Evolutionary conservation across 371 early-diverging fungal species (phyloP).

Genomic region (Mortierella sp.): DNA sequence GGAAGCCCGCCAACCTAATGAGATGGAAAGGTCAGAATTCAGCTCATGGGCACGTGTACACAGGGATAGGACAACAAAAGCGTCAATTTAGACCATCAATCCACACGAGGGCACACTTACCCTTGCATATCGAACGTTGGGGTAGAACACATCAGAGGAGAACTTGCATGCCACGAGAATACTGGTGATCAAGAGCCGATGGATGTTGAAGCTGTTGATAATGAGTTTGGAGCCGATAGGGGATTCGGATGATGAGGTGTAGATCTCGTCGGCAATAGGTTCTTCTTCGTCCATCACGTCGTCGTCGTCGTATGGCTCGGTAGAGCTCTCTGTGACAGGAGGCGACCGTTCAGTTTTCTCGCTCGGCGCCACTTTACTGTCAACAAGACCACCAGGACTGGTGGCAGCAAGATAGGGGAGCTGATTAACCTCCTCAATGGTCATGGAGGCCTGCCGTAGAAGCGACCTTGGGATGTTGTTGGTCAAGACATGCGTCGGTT

Average conservation of each 20-base stretch:
- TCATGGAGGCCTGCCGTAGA: conserved; percentile 39
- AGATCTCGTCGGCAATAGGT: conserved; percentile 41
- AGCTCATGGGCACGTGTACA: background rate
- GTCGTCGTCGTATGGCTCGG: background rate
- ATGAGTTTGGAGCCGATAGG: conserved; percentile 57
- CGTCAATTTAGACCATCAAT: background rate
- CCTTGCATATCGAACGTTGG: conserved; percentile 80
- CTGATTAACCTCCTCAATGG: conserved; percentile 21
- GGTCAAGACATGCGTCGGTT: conserved; percentile 50
- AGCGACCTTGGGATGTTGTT: conserved; percentile 46
- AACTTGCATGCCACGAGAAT: conserved; percentile 88
- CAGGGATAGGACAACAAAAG: background rate
- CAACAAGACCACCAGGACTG: too few species aligned
- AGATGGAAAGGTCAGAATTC: conserved; percentile 12
- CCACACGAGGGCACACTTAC: conserved; percentile 51
- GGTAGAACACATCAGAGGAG: conserved; percentile 83
- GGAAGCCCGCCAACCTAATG: conserved; percentile 87
- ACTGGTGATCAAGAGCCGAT: conserved; percentile 84
- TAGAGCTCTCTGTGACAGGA: too few species aligned
- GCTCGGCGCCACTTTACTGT: too few species aligned
- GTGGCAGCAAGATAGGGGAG: background rate
- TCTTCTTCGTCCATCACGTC: conserved; percentile 39
- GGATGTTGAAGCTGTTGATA: conserved; percentile 81
- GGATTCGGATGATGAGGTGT: conserved; percentile 49
- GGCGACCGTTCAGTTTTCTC: too few species aligned